Conservation (phyloP, 176 grass and related monocot genomes). For the Oryza glumipatula region DNA sequence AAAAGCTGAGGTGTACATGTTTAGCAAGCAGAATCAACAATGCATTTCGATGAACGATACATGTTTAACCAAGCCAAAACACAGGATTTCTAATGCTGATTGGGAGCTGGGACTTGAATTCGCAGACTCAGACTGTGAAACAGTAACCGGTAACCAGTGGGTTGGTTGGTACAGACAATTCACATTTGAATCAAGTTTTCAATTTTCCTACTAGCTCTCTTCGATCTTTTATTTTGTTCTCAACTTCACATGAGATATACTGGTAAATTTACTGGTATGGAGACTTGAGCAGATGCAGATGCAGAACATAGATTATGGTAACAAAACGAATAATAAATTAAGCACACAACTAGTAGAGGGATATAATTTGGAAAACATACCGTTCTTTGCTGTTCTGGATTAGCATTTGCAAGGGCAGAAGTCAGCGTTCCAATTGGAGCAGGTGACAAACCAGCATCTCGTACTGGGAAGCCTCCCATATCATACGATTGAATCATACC, state of each 20-base stretch:
- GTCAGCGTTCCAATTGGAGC: slow-evolving; percentile 73
- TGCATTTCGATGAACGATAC: not conserved
- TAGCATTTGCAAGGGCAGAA: slow-evolving; percentile 91
- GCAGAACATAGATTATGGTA: not conserved
- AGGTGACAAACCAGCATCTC: slow-evolving; percentile 67
- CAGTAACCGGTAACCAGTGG: not conserved
- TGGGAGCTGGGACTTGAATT: not conserved
- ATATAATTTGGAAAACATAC: slow-evolving; percentile 53
- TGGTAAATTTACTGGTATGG: too few species aligned
- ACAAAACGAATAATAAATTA: slow-evolving; percentile 16
- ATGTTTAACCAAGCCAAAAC: not conserved
- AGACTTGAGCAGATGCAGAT: too few species aligned
- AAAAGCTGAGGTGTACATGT: not conserved
- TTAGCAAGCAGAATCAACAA: not conserved
- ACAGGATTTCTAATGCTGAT: not conserved
- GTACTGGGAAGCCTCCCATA: slow-evolving; percentile 60
- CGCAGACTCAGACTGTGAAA: not conserved
- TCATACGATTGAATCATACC: slow-evolving; percentile 81
- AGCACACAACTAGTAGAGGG: slow-evolving; percentile 9
- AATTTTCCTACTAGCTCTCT: not conserved
- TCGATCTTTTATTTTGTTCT: not conserved
- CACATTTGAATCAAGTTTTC: not conserved
- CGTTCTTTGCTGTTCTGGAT: slow-evolving; percentile 90
- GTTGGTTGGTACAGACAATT: not conserved
- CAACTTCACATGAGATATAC: not conserved